phyloP scores from a whole-genome alignment of 2,329 filamentous ascomycete species.

The Pseudogymnoascus sp. region DNA sequence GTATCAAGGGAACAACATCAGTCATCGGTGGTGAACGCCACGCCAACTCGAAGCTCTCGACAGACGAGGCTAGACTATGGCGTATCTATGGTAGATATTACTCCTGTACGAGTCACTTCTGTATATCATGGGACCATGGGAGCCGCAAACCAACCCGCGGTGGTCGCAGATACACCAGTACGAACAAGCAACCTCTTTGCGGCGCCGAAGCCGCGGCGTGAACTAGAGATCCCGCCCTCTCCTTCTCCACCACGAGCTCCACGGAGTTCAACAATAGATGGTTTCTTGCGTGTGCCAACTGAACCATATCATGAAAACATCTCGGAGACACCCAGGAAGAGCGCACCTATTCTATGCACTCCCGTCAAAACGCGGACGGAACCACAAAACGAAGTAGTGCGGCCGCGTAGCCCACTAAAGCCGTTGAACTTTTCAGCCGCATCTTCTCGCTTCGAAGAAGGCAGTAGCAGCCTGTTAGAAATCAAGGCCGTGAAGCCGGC shows the following conservation, averaged over 20 bases:
- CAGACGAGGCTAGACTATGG: not conserved
- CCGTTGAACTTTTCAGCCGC: conserved; percentile 21
- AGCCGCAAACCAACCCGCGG: not conserved
- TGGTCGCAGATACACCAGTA: not conserved
- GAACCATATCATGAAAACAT: conserved; percentile 14
- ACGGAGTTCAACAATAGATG: not conserved
- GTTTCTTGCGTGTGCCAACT: conserved; percentile 1
- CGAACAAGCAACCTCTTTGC: not conserved
- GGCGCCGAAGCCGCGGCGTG: not conserved
- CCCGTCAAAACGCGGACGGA: conserved; percentile 10
- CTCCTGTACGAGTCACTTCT: not conserved
- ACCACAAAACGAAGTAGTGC: conserved; percentile 12
- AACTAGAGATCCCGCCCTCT: not conserved
- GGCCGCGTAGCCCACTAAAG: not conserved
- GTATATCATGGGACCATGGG: not conserved
- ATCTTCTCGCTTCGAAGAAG: not conserved
- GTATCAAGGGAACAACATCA: conserved; percentile 1
- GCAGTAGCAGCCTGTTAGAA: not conserved
- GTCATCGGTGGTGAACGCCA: conserved; percentile 15
- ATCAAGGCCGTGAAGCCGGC: not conserved
- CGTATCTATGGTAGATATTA: not conserved
- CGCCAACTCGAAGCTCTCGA: not conserved
- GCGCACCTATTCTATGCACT: conserved; percentile 8
- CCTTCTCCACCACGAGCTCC: not conserved
- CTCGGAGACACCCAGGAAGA: conserved; percentile 23